Evolutionary conservation across 257 asterid species (phyloP), one percentile per base, ranked within the genome.

Genomic region (Cordia subcordata): DNA sequence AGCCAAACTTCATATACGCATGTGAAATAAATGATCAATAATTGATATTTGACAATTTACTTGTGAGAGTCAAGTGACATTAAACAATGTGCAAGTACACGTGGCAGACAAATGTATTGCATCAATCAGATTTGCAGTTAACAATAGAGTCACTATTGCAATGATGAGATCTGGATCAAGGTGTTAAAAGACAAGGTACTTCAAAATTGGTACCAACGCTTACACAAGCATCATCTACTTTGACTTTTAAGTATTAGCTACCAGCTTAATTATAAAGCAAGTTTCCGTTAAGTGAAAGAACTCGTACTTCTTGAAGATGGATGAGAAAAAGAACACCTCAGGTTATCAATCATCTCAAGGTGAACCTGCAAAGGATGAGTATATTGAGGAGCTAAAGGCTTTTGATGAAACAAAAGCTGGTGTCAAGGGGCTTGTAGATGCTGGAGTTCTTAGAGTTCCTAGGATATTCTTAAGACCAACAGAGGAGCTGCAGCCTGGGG

Each of bases 371-470:
- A 59, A 63, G 17, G 19, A 49, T 6, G 61, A 46, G 35, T 64
- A 60, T 23, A 64, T 40, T 1, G 17, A 14, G 15, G 69, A 64
- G 27, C 23, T 52, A 45, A 64, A 40, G 16, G 69, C 60, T 45
- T 64, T 64, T n/a, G 69, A 64, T 46, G 40, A 56, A 17, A 42
- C 69, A 16, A 64, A 16, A 53, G 62, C 58, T 5, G 69, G 69
- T 0, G 69, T 64, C 35, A 55, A 64, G 22, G 69, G 63, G 8
- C 50, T 64, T 4, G 69, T 45, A 3, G 69, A 64, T 37, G 62
- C 63, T 0, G 69, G 69, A 19, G 55, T 45, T 0, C n/a, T 38
- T 17, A 64, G 50, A 16, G 42, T 64, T 60, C 69, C 69, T 10
- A 19, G 55, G 5, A 54, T 64, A 3, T 64, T 64, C 38, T 13